Percentiles rank a stretch among this genome's conserved stretches.
Conservation (phyloP, 495 filamentous ascomycete species). For the Cryomyces minteri region DNA sequence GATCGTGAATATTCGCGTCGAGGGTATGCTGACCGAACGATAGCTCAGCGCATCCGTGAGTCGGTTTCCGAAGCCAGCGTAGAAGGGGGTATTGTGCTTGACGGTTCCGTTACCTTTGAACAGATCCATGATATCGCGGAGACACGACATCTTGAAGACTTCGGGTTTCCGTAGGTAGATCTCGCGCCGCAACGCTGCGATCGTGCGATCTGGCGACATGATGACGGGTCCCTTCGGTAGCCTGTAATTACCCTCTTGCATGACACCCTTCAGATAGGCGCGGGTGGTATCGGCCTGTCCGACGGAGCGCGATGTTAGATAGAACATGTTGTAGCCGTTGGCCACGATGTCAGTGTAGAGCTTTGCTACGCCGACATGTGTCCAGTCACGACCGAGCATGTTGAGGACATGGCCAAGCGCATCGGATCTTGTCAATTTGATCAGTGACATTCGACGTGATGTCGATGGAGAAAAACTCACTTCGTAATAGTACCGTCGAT, state of each 20-base stretch:
- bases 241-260: conserved; percentile 60
- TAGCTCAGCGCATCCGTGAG: conserved; percentile 95
- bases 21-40: conserved; percentile 84
- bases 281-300: conserved; percentile 86
- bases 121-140: conserved; percentile 79
- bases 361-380: conserved; percentile 89
- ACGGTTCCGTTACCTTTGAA: conserved; percentile 28
- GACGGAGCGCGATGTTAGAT: conserved; percentile 84
- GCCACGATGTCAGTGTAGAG: conserved; percentile 87
- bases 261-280: conserved; percentile 76
- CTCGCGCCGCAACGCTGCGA: conserved; percentile 85
- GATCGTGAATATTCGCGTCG: conserved; percentile 92
- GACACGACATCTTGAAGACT: conserved; percentile 98
- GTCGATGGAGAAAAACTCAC: conserved; percentile 17
- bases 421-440: conserved; percentile 40
- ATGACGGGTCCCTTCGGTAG: conserved; percentile 86
- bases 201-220: conserved; percentile 84
- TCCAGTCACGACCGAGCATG: conserved; percentile 98
- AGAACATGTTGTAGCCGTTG: conserved; percentile 98
- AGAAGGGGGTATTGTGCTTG: conserved; percentile 44
- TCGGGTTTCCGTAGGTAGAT: conserved; percentile 93
- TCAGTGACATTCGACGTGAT: no score
- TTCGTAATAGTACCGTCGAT: conserved; percentile 99
- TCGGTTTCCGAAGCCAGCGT: conserved; percentile 92
- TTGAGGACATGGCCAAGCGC: conserved; percentile 93